Evolutionary conservation across 768 basidiomycete genomes (phyloP).

Genomic region (Phlebiopsis flavidoalba): DNA sequence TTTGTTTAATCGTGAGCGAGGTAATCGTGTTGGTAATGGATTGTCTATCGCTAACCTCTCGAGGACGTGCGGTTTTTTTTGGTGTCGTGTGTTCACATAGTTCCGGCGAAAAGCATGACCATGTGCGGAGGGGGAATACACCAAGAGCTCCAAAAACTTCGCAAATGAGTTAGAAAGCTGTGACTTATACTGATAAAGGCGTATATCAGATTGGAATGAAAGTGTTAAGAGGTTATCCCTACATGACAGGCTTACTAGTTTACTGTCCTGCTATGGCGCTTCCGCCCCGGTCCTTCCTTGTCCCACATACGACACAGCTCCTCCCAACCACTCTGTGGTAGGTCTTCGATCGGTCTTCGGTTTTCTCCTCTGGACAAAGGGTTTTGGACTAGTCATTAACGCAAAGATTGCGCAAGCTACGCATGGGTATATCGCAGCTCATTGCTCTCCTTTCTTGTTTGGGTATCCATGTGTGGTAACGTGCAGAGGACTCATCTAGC

Average conservation of each 20-base stretch:
- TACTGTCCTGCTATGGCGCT: slow-evolving; percentile 25
- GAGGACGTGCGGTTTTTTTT: slow-evolving; percentile 14
- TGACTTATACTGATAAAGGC: too few species aligned
- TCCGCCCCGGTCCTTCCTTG: slow-evolving; percentile 18
- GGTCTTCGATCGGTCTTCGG: slow-evolving; percentile 8
- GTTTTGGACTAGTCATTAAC: slow-evolving; percentile 14
- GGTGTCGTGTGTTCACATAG: slow-evolving; percentile 22
- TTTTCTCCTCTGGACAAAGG: slow-evolving; percentile 10
- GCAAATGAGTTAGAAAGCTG: slow-evolving; percentile 25
- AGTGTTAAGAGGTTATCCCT: too few species aligned
- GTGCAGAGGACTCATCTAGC: slow-evolving; percentile 35
- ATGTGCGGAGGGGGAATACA: slow-evolving; percentile 22
- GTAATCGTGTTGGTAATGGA: too few species aligned
- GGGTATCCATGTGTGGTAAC: slow-evolving; percentile 31
- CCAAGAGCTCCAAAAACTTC: slow-evolving; percentile 24
- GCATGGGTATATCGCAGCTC: slow-evolving; percentile 39
- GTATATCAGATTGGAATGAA: too few species aligned
- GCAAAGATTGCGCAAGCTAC: slow-evolving; percentile 25
- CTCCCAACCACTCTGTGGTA: slow-evolving; percentile 24
- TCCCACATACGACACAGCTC: slow-evolving; percentile 25
- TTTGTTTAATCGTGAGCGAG: slow-evolving; percentile 29
- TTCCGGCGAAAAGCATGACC: slow-evolving; percentile 9
- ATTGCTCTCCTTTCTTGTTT: slow-evolving; percentile 35
- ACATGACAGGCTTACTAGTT: slow-evolving; percentile 25
- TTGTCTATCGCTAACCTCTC: slow-evolving; percentile 16